These are phyloP conservation scores for Aegilops speltoides DNA, from an alignment of 176 grass and related monocot species.

Conservation along the genomic window DNA sequence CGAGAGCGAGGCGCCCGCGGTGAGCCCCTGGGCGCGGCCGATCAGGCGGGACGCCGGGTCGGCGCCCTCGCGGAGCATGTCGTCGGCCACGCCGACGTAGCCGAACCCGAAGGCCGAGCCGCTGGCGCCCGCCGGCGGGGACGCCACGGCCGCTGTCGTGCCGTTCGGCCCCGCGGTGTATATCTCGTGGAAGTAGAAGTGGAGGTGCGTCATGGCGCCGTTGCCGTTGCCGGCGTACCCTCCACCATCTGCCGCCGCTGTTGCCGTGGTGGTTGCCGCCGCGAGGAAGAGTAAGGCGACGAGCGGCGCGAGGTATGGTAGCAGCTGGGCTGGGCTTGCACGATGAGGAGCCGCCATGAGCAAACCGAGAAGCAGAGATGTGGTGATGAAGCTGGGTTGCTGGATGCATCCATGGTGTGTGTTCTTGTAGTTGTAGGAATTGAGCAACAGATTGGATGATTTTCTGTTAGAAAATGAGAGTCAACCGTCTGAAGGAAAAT, in stretches of 20 bases:
- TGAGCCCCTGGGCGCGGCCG: background rate
- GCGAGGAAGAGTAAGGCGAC: background rate
- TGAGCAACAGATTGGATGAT: background rate
- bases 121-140: no score
- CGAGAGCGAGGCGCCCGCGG: background rate
- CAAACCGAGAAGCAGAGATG: background rate
- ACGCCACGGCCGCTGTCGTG: background rate
- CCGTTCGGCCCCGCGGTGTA: background rate
- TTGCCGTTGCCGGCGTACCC: no score
- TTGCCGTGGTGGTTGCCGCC: background rate
- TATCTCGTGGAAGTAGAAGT: background rate
- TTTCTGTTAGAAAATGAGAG: background rate
- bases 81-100: background rate
- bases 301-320: background rate
- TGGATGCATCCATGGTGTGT: background rate
- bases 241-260: background rate
- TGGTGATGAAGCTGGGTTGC: background rate
- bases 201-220: background rate
- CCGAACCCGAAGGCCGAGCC: background rate
- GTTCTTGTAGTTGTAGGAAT: background rate
- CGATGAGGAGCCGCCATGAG: background rate
- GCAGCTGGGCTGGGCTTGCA: no score
- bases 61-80: background rate
- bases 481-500: background rate
- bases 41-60: background rate